Conservation (phyloP, 2,329 filamentous ascomycete genomes). For the Capronia coronata region DNA sequence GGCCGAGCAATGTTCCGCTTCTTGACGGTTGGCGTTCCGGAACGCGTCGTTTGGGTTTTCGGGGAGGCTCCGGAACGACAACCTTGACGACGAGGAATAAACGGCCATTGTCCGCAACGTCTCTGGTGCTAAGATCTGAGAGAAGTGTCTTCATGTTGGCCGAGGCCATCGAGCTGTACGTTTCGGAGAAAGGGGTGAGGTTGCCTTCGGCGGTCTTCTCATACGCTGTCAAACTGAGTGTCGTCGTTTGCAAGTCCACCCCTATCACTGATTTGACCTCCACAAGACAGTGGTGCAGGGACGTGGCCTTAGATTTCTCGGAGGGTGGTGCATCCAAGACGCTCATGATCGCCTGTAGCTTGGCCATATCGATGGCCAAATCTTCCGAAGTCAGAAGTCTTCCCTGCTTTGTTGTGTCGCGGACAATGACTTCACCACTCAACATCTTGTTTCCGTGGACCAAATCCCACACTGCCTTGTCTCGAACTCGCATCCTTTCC, state of each 20-base stretch:
- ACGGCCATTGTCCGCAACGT: slow-evolving; percentile 57
- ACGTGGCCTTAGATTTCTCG: slow-evolving; percentile 59
- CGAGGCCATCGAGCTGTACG: slow-evolving; percentile 61
- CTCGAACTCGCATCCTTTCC: slow-evolving; percentile 73
- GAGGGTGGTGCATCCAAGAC: slow-evolving; percentile 76
- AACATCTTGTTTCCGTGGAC: slow-evolving; percentile 92
- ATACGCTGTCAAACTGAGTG: slow-evolving; percentile 70
- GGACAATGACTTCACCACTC: slow-evolving; percentile 87
- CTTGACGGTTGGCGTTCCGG: slow-evolving; percentile 24
- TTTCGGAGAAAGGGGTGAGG: slow-evolving; percentile 69
- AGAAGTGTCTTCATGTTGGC: slow-evolving; percentile 78
- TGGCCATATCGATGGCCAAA: slow-evolving; percentile 84
- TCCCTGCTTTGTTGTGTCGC: slow-evolving; percentile 75
- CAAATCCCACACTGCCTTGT: slow-evolving; percentile 91
- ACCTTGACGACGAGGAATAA: slow-evolving; percentile 81
- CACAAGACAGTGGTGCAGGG: slow-evolving; percentile 58
- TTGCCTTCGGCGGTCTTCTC: slow-evolving; percentile 59
- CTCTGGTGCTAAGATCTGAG: slow-evolving; percentile 71
- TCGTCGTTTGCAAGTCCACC: slow-evolving; percentile 66
- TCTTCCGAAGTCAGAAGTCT: slow-evolving; percentile 86
- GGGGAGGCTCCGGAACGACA: slow-evolving; percentile 51
- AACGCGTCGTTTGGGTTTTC: slow-evolving; percentile 20
- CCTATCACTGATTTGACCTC: slow-evolving; percentile 79
- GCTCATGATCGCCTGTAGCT: slow-evolving; percentile 92
- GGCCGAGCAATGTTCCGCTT: slow-evolving; percentile 25